These are phyloP conservation scores for Vigna nakashimae DNA, from an alignment of 306 rosid species.

Conservation along the genomic window DNA sequence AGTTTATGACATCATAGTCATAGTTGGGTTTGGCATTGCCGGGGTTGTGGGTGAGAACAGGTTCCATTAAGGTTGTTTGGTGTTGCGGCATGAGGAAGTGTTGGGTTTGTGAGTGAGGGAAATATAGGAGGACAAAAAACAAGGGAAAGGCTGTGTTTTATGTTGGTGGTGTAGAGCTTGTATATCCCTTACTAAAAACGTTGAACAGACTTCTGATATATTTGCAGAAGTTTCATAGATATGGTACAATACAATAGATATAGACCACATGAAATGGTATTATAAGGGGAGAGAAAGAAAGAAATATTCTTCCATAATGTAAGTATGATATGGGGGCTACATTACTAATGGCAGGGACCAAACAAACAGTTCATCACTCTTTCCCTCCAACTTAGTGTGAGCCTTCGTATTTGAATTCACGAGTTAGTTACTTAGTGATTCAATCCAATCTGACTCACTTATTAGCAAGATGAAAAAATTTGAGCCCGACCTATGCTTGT, in stretches of 20 bases:
- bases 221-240: constrained; percentile 35
- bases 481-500: too few relatives aligned
- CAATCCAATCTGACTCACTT: rapidly evolving
- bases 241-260: constrained; percentile 44
- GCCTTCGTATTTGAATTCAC: constrained; percentile 42
- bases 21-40: constrained; percentile 25
- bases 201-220: constrained; percentile 41
- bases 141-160: constrained; percentile 13
- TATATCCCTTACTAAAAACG: constrained; percentile 37
- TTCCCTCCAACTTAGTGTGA: constrained; percentile 51
- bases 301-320: constrained; percentile 31
- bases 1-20: constrained; percentile 54
- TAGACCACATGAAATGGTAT: constrained; percentile 59
- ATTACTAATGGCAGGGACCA: constrained; percentile 49
- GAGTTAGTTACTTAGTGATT: too few relatives aligned
- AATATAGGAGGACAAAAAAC: constrained; percentile 16
- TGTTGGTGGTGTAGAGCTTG: constrained; percentile 21
- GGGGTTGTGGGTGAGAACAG: constrained; percentile 33
- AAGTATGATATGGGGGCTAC: constrained; percentile 13
- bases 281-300: constrained; percentile 38
- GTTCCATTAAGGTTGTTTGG: constrained; percentile 55
- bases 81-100: constrained; percentile 25
- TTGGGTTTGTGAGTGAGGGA: background rate
- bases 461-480: too few relatives aligned
- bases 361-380: constrained; percentile 41